Evolutionary conservation across 2,329 filamentous ascomycete genomes (phyloP).

Genomic region (Colletotrichum sp.): DNA sequence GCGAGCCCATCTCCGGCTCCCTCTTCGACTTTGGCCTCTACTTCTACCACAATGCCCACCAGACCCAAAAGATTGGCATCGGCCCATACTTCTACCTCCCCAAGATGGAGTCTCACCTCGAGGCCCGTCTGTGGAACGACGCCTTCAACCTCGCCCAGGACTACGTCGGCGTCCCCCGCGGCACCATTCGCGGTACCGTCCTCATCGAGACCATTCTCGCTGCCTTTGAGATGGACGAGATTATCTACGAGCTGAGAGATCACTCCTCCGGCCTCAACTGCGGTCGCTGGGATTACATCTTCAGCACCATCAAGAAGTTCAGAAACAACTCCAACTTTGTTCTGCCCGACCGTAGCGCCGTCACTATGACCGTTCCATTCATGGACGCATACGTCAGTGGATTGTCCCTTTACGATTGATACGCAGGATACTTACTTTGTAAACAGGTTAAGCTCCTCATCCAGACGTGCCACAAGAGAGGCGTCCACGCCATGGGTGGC

Average conservation of each 20-base stretch:
- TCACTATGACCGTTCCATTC: slow-evolving; percentile 98
- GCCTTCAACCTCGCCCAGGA: slow-evolving; percentile 96
- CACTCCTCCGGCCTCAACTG: slow-evolving; percentile 98
- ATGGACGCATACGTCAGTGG: slow-evolving; percentile 83
- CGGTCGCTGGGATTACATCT: slow-evolving; percentile 99
- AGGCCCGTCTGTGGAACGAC: slow-evolving; percentile 98
- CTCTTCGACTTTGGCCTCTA: slow-evolving; percentile 98
- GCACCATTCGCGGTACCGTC: slow-evolving; percentile 93
- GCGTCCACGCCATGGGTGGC: slow-evolving; percentile 98
- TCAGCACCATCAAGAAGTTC: slow-evolving; percentile 99
- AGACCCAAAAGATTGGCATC: slow-evolving; percentile 81
- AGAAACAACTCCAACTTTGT: slow-evolving; percentile 92
- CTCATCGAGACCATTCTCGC: slow-evolving; percentile 98
- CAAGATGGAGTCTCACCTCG: slow-evolving; percentile 97
- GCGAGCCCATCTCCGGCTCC: slow-evolving; percentile 89
- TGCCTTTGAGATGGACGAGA: slow-evolving; percentile 99
- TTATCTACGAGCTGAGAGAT: slow-evolving; percentile 98
- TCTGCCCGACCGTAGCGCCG: slow-evolving; percentile 85
- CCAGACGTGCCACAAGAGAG: slow-evolving; percentile 95
- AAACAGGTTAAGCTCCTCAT: slow-evolving; percentile 82
- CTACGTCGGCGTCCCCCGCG: slow-evolving; percentile 85
- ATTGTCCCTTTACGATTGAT: neutral
- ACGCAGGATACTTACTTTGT: neutral
- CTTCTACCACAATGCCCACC: slow-evolving; percentile 97
- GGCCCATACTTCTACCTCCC: slow-evolving; percentile 98